Conservation (phyloP, 371 early-diverging fungal genomes). For the Parasitella parasitica region DNA sequence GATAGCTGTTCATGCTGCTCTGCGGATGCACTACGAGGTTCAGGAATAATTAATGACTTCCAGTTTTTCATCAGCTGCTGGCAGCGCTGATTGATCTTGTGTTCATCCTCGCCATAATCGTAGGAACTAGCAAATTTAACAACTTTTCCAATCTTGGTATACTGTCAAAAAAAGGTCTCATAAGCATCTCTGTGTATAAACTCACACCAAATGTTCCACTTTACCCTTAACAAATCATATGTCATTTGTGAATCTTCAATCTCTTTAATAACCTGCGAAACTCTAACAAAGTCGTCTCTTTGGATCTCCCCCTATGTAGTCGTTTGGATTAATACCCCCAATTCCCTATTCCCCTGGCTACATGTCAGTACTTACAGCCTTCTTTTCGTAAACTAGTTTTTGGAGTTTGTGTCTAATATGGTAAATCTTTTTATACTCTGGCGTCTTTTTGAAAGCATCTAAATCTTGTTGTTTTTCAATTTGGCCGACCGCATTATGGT, state of each 20-base stretch:
- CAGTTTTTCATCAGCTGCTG: constrained; percentile 30
- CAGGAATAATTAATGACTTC: constrained; percentile 22
- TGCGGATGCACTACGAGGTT: constrained; percentile 3
- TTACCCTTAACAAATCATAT: constrained; percentile 33
- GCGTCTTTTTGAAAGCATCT: constrained; percentile 22
- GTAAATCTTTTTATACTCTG: constrained; percentile 31
- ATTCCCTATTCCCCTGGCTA: neutral
- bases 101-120: constrained; percentile 27
- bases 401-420: constrained; percentile 37
- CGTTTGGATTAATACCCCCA: neutral
- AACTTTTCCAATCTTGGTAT: constrained; percentile 46
- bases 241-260: constrained; percentile 32
- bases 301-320: constrained; percentile 35
- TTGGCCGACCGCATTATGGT: neutral
- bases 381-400: constrained; percentile 35
- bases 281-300: constrained; percentile 25
- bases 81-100: constrained; percentile 30
- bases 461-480: neutral
- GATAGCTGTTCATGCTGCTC: constrained; percentile 11
- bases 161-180: constrained; percentile 6
- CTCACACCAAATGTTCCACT: neutral
- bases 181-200: neutral
- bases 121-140: constrained; percentile 31
- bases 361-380: constrained; percentile 18
- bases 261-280: constrained; percentile 29